Conservation (phyloP, 257 asterid species). For the Nicotiana sylvestris region DNA sequence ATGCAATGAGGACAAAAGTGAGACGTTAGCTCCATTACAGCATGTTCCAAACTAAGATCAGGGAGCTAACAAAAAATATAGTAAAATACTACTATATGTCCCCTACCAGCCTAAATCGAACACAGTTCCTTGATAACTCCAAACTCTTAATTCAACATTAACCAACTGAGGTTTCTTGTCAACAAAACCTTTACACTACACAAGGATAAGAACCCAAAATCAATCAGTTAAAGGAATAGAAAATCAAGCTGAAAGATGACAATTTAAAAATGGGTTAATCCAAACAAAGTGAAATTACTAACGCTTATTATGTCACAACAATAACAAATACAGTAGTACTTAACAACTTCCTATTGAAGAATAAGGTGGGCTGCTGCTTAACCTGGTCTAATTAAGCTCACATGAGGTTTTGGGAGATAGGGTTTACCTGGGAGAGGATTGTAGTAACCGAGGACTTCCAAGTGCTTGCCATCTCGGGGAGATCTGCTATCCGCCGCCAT, state of each 20-base stretch:
- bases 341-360: too few species aligned
- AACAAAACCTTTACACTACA: background rate
- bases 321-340: background rate
- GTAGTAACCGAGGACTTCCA: conserved; percentile 91
- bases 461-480: conserved; percentile 97
- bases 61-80: background rate
- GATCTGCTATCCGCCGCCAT: conserved; percentile 98
- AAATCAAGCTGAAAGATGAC: background rate
- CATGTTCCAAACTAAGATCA: too few species aligned
- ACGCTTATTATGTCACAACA: background rate
- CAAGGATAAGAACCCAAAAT: background rate
- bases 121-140: background rate
- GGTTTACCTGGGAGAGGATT: conserved; percentile 82
- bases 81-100: background rate
- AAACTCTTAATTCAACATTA: background rate
- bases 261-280: background rate
- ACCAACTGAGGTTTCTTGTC: background rate
- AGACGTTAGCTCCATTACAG: too few species aligned
- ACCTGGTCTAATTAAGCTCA: too few species aligned
- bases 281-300: background rate
- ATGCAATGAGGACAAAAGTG: too few species aligned
- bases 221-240: background rate
- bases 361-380: too few species aligned
- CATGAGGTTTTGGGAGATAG: too few species aligned
- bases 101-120: background rate